Conservation (phyloP, 2,329 filamentous ascomycete genomes). For the Albophoma yamanashiensis region DNA sequence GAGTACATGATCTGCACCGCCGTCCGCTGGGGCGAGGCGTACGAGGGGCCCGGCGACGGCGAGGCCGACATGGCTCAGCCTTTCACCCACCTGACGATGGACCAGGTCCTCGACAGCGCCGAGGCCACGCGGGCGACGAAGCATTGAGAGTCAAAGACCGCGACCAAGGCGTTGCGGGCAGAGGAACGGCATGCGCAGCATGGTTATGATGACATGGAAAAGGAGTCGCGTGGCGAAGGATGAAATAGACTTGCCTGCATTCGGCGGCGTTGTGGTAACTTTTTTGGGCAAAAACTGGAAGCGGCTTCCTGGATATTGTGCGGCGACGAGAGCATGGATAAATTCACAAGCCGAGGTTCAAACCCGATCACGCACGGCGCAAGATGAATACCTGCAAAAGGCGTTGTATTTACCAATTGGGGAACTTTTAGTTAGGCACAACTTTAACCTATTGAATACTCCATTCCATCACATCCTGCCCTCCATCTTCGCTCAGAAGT, state of each 20-base stretch:
- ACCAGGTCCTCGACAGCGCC: constrained; percentile 33
- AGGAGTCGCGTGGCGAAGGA: background rate
- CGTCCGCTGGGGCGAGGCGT: constrained; percentile 17
- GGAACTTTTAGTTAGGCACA: background rate
- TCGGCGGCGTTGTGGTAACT: background rate
- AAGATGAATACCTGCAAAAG: background rate
- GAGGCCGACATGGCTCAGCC: constrained; percentile 25
- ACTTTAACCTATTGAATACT: background rate
- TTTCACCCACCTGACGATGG: constrained; percentile 17
- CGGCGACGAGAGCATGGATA: background rate
- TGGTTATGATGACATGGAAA: background rate
- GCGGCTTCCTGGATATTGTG: background rate
- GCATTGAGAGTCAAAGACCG: background rate
- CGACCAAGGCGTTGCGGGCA: background rate
- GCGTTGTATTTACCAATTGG: background rate
- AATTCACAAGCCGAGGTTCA: background rate
- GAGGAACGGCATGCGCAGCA: background rate
- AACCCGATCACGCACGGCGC: background rate
- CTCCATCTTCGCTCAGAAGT: constrained; percentile 21
- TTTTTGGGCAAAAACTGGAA: background rate
- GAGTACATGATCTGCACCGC: constrained; percentile 46
- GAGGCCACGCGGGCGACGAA: constrained; percentile 15
- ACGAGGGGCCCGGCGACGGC: constrained; percentile 29
- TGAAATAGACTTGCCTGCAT: background rate
- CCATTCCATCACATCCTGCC: background rate